Evolutionary conservation across 768 basidiomycete genomes (phyloP), one percentile per base, ranked within the genome.

Genomic region (Filobasidium wieringae): DNA sequence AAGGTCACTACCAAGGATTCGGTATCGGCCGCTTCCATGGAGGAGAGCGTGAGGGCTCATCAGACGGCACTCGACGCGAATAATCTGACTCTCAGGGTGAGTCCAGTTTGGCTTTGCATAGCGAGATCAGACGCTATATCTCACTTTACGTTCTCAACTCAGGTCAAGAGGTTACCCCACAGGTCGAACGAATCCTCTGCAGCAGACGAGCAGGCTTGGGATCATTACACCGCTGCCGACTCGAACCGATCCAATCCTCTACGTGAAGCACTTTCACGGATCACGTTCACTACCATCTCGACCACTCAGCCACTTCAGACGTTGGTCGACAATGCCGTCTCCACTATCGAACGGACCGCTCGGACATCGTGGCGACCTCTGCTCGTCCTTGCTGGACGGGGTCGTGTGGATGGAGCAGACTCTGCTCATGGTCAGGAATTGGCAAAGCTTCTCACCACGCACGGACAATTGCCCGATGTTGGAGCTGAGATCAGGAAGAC

Each of bases 401-500:
- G 67, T 3, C 43, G 70, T 49, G 52, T 68, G 41, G 31, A 34
- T 17, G 15, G 2, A 7, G 77, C 87, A 73, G 78, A 79, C 0
- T 81, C 83, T 64, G 77, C 78, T 7, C 81, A 87, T 58, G 67
- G 73, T 9, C 69, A 64, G 0, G 91, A 95, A 75, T 68, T 90
- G 56, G 81, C 81, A 62, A 75, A 77, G 40, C 62, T 90, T 22
- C 76, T 83, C 70, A 78, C 80, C 17, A 79, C 81, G 62, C 77
- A 83, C 63, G 80, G 79, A 4, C 50, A 55, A 29, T 77, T 65
- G 36, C 65, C 73, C 7, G 64, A 53, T 24, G 65, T 84, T 4
- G 79, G 80, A 0, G 67, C 77, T 3, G 86, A 87, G 67, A 81
- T 90, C 59, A 78, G 79, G 69, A 85, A 86, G 76, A 89, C 90